Evolutionary conservation across 169 alveolate species (phyloP), one percentile per base, ranked within the genome.

Genomic region (Plasmodium chabaudi): DNA sequence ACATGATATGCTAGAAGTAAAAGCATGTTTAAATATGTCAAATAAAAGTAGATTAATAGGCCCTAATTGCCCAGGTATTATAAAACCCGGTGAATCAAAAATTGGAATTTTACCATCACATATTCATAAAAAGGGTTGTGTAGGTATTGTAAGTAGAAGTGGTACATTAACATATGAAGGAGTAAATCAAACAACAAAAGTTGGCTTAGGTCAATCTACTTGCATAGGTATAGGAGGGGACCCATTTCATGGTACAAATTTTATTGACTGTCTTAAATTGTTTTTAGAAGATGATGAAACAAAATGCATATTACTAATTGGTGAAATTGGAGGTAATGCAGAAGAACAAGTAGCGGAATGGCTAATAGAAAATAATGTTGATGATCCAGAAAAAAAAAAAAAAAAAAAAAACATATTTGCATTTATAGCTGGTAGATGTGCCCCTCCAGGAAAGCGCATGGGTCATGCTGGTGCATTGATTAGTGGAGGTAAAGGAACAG

Each of bases 31-130:
- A 64, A 87, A 95, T 39, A 96, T 91, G 94, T 93, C 88, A 46
- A 93, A 88, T 61, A 97, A 97, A 67, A 94, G 98, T 7, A 94
- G 97, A 17, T 95, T 97, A 39, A 98, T 98, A 27, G 99, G 99
- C 21, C 99, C 99, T n/a, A 98, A 98, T 94, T 98, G 99, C 93
- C 99, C 99, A 49, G 99, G 99, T 19, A 96, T 98, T 75, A 98
- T 98, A 94, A 98, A 98, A 93, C 99, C 99, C 3, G 98, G 95
- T n/a, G 99, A 98, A 92, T 97, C 99, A 95, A 98, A 98, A 93
- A 98, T 98, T 59, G 99, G 99, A 49, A 98, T 98, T 88, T 98
- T 98, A 99, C 99, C 99, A 9, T 99, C 99, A 42, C 96, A 95
- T 91, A 97, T 98, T 74, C 99, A 97, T 95, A 93, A 92, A 63